Evolutionary conservation across 805 yeast genomes (phyloP).

Genomic region (Lachancea dasiensis): DNA sequence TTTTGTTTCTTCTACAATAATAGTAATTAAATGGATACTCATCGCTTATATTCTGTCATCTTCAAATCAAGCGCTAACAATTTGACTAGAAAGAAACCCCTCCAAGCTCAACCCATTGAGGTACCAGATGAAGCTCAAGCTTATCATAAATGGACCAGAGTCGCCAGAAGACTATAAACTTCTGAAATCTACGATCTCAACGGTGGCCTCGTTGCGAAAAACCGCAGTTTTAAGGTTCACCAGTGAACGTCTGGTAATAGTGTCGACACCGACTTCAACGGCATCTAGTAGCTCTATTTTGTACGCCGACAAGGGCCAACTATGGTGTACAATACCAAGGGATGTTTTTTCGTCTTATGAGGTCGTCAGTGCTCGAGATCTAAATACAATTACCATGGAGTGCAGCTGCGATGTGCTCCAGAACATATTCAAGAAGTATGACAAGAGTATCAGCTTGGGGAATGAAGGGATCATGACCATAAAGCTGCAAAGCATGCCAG

Average conservation of each 20-base stretch:
- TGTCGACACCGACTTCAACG: constrained; percentile 27
- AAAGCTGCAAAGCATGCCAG: constrained; percentile 25
- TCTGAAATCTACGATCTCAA: constrained; percentile 26
- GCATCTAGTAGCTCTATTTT: constrained; percentile 13
- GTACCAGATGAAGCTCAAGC: constrained; percentile 27
- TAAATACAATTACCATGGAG: constrained; percentile 29
- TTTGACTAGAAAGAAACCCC: not conserved
- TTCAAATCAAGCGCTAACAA: no score
- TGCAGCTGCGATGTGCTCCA: constrained; percentile 28
- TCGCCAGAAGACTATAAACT: constrained; percentile 30
- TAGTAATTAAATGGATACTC: no score
- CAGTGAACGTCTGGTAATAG: constrained; percentile 26
- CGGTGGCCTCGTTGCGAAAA: constrained; percentile 29
- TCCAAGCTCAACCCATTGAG: not conserved
- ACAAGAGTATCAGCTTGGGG: constrained; percentile 25
- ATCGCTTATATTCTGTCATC: no score
- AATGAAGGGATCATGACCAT: constrained; percentile 25
- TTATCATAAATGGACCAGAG: constrained; percentile 25
- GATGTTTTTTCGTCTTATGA: constrained; percentile 27
- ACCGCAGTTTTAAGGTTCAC: constrained; percentile 31
- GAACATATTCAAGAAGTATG: constrained; percentile 29
- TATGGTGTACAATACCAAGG: constrained; percentile 31
- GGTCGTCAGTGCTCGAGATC: constrained; percentile 26
- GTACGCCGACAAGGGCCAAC: constrained; percentile 28
- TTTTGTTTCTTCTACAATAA: no score